Base-by-base conservation (phyloP, 495 filamentous ascomycete species). In the Lepraria neglecta region DNA sequence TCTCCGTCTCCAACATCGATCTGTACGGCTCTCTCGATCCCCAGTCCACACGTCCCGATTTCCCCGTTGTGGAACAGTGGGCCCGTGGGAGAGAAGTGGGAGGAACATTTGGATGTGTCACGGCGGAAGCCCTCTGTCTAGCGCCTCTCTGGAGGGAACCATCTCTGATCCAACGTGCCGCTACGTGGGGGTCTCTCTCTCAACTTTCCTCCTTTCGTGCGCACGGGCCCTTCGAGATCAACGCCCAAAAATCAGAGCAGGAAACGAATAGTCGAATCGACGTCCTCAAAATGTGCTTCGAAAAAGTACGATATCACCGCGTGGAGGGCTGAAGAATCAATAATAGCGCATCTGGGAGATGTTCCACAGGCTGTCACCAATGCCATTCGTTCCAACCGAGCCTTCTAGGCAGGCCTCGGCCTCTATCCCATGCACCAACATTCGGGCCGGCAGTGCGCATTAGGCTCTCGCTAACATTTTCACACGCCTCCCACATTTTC, bases 71-170 rank as follows among this genome's bases (percentile, higher is more conserved):
- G 35, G 35, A 38, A 38, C 35, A 10, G 35, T 38, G 35, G 7
- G 35, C 9, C 35, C 4, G 35, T 38, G 28, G 48, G 48, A 52
- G 14, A 31, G 28, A 52, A 15, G n/a, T 31, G 48, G 28, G 48
- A 3, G 28, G 6, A 31, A 21, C 9, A 9, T 31, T 52, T 31
- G 48, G 27, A 33, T 52, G 48, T 52, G 48, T 52, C 48, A 52
- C 48, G 48, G 48, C 48, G n/a, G 48, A 52, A 15, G 27, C 1
- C 48, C 48, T 52, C 27, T 52, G 48, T 24, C 48, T 52, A 52
- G 48, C 48, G 48, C 14, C n/a, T 31, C 3, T 52, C 6, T 17
- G 11, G 15, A 52, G 11, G 48, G 48, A 31, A 52, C 28, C 28
- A 17, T 17, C 15, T 6, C 31, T 28, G 48, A 31, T 52, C 48